Conservation (phyloP, 1,284 basidiomycete species). For the Boletus smithii region DNA sequence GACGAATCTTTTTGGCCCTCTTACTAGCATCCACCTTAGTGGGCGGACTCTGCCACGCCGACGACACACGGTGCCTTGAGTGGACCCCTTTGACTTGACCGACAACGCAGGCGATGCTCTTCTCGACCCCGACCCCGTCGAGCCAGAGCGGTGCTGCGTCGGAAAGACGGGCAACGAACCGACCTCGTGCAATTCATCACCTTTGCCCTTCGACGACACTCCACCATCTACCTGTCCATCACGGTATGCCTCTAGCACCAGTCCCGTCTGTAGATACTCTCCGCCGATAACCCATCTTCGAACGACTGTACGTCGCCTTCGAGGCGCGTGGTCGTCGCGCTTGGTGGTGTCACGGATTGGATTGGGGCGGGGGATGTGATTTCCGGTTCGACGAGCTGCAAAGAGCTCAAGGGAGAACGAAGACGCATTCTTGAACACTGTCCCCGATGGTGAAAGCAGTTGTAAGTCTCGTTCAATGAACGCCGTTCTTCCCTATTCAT, state of each 20-base stretch:
- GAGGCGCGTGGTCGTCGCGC: slow-evolving; percentile 18
- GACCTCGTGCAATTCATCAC: slow-evolving; percentile 37
- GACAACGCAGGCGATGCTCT: slow-evolving; percentile 49
- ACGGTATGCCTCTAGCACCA: slow-evolving; percentile 47
- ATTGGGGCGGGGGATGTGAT: slow-evolving; percentile 37
- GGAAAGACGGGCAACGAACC: slow-evolving; percentile 21
- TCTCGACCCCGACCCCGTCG: slow-evolving; percentile 26
- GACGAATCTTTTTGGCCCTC: no score
- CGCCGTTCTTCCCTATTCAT: no score
- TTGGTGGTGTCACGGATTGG: background rate
- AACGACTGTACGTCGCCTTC: slow-evolving; percentile 53
- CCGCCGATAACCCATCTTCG: slow-evolving; percentile 59
- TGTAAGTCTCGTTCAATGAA: no score
- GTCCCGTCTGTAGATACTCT: slow-evolving; percentile 67
- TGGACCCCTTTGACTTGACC: slow-evolving; percentile 46
- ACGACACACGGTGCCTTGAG: slow-evolving; percentile 37
- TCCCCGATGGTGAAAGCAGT: slow-evolving; percentile 21
- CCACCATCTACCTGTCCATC: slow-evolving; percentile 14
- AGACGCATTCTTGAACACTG: slow-evolving; percentile 55
- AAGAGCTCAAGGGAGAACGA: slow-evolving; percentile 75
- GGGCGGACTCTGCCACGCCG: slow-evolving; percentile 47
- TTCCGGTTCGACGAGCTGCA: slow-evolving; percentile 59
- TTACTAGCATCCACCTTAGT: no score
- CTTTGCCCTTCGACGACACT: slow-evolving; percentile 15
- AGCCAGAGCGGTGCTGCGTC: slow-evolving; percentile 17